phyloP scores from a whole-genome alignment of 2,329 filamentous ascomycete species.

The Leptographium galeiforme region DNA sequence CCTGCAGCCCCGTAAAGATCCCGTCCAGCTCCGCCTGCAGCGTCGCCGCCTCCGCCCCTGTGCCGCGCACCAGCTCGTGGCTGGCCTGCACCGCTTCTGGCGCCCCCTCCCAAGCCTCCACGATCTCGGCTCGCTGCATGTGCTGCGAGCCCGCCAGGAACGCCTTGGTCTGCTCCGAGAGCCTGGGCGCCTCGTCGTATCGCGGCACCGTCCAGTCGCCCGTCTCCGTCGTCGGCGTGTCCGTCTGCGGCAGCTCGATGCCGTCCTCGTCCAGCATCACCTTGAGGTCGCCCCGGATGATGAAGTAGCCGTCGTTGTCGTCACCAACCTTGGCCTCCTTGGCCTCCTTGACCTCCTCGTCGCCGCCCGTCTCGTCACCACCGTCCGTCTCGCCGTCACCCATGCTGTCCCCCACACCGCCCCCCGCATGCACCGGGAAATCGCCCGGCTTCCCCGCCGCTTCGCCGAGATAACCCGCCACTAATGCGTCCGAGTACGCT shows the following conservation, averaged over 20 bases:
- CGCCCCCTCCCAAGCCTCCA: not conserved
- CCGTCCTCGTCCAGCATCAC: slow-evolving; percentile 20
- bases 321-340: not conserved
- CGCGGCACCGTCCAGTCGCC: not conserved
- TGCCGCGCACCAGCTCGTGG: not conserved
- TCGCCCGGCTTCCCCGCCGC: slow-evolving; percentile 1
- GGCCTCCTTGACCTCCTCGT: not conserved
- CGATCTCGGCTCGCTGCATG: slow-evolving; percentile 2
- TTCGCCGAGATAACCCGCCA: not conserved
- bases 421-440: not conserved
- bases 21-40: slow-evolving; percentile 23
- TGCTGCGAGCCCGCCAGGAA: slow-evolving; percentile 1
- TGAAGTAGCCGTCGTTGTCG: slow-evolving; percentile 8
- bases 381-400: not conserved
- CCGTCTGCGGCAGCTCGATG: slow-evolving; percentile 12
- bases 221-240: not conserved
- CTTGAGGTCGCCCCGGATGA: slow-evolving; percentile 10
- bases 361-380: not conserved
- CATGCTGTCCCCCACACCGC: too few species aligned
- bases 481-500: slow-evolving; percentile 3
- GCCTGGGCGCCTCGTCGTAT: not conserved
- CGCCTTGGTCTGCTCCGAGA: not conserved
- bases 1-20: slow-evolving; percentile 49
- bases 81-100: not conserved
- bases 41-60: slow-evolving; percentile 4